Conservation (phyloP, 164 flowering plant species). For the Vitis rupestris region DNA sequence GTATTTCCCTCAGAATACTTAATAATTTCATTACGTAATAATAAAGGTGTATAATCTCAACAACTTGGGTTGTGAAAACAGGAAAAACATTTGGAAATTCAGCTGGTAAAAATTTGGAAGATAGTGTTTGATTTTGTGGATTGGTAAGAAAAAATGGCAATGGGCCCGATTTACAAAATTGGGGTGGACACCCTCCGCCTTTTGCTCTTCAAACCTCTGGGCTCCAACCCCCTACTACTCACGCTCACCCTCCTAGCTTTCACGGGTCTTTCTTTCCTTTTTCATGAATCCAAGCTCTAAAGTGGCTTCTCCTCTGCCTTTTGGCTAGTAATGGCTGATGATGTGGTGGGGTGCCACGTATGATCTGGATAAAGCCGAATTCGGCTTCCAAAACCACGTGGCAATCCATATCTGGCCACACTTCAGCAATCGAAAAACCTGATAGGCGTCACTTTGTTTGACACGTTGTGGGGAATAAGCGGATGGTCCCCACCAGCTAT, state of each 20-base stretch:
- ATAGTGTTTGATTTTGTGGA: no score
- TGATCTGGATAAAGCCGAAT: conserved; percentile 9
- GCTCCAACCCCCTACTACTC: no score
- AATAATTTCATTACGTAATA: no score
- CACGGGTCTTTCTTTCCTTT: neutral
- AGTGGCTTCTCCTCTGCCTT: neutral
- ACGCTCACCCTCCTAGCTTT: neutral
- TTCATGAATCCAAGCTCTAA: neutral
- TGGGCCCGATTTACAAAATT: neutral
- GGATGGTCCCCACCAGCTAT: neutral
- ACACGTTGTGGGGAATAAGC: conserved; percentile 1
- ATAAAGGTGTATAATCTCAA: no score
- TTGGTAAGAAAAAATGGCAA: no score
- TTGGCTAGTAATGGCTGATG: neutral
- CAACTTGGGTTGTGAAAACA: no score
- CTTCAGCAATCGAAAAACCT: neutral
- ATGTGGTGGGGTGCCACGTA: conserved; percentile 1
- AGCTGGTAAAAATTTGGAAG: no score
- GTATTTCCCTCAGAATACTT: no score
- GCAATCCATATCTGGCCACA: conserved; percentile 1
- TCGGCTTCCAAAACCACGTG: neutral
- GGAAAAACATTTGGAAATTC: no score
- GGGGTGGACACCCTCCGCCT: neutral
- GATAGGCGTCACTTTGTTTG: neutral
- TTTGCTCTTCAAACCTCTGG: no score